A percentile compares a stretch with the other conserved stretches of the same genome.
phyloP scores from a whole-genome alignment of 1,284 basidiomycete genomes.

The Ustilago nuda region DNA sequence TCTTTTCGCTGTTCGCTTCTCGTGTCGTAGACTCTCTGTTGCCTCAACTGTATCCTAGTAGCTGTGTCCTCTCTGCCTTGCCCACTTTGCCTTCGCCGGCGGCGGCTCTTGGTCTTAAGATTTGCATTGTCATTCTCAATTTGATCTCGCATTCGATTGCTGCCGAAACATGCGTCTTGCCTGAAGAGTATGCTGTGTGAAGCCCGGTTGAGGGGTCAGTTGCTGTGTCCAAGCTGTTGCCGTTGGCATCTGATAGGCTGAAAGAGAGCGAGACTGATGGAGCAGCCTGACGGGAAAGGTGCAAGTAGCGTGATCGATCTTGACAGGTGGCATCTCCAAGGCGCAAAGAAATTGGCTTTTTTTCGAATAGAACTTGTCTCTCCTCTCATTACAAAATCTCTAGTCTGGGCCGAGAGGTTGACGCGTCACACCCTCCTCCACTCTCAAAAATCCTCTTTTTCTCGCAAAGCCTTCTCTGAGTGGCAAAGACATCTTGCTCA shows the following conservation, averaged over 20 bases:
- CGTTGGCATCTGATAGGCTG: too few species aligned
- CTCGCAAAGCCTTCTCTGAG: neutral
- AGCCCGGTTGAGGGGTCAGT: neutral
- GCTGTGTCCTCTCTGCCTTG: neutral
- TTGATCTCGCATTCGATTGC: neutral
- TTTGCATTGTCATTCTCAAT: neutral
- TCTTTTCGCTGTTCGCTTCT: constrained; percentile 1
- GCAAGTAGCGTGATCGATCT: constrained; percentile 5
- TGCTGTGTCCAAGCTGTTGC: neutral
- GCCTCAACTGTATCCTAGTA: constrained; percentile 41
- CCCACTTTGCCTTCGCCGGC: neutral
- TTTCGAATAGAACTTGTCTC: neutral
- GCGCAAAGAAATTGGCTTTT: neutral
- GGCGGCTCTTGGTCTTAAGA: too few species aligned
- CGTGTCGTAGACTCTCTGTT: constrained; percentile 10
- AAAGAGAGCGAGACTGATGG: too few species aligned
- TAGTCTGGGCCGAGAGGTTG: neutral
- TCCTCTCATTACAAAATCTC: neutral
- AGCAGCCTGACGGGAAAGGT: neutral
- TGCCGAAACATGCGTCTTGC: neutral
- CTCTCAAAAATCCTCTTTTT: neutral
- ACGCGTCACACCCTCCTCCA: neutral
- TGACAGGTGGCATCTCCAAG: neutral
- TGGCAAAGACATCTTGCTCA: too few species aligned
- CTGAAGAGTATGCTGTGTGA: neutral